Conservation (phyloP, 495 filamentous ascomycete genomes). For the Talaromyces thailandensis region DNA sequence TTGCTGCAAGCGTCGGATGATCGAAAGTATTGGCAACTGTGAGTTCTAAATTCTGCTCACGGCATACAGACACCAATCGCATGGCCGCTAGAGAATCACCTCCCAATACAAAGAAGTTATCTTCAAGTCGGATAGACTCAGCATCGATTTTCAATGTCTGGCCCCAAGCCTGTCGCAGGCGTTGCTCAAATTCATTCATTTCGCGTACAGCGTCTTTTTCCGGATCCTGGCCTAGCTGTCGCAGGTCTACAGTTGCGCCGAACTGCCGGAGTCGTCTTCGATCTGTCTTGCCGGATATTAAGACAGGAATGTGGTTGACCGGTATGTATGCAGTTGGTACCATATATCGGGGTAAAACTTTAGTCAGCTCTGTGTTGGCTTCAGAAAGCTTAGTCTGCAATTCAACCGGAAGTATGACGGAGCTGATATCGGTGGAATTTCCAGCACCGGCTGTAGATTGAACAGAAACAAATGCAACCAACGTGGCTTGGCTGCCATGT, state of each 20-base stretch:
- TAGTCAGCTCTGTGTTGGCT: constrained; percentile 18
- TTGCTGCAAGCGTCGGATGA: constrained; percentile 36
- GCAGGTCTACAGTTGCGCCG: constrained; percentile 22
- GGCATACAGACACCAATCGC: constrained; percentile 30
- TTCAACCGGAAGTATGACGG: constrained; percentile 13
- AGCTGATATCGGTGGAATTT: constrained; percentile 10
- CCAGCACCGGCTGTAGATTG: constrained; percentile 16
- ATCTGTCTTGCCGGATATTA: constrained; percentile 38
- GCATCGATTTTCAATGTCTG: constrained; percentile 26
- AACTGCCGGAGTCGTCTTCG: constrained; percentile 27
- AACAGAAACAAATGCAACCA: constrained; percentile 28
- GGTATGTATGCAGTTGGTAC: constrained; percentile 36
- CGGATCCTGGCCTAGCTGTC: constrained; percentile 17
- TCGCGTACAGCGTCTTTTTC: constrained; percentile 12
- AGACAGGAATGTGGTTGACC: constrained; percentile 25
- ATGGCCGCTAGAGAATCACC: constrained; percentile 58
- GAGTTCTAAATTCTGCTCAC: constrained; percentile 23
- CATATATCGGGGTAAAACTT: constrained; percentile 35
- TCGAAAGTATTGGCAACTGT: constrained; percentile 34
- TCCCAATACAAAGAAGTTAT: constrained; percentile 52
- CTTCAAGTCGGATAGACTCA: constrained; percentile 21
- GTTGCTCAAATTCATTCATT: constrained; percentile 26
- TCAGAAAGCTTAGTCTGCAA: constrained; percentile 14
- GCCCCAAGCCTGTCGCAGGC: constrained; percentile 33
- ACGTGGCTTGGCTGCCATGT: constrained; percentile 19